Conservation (phyloP, 2,329 filamentous ascomycete species). For the Botrytis medusae region DNA sequence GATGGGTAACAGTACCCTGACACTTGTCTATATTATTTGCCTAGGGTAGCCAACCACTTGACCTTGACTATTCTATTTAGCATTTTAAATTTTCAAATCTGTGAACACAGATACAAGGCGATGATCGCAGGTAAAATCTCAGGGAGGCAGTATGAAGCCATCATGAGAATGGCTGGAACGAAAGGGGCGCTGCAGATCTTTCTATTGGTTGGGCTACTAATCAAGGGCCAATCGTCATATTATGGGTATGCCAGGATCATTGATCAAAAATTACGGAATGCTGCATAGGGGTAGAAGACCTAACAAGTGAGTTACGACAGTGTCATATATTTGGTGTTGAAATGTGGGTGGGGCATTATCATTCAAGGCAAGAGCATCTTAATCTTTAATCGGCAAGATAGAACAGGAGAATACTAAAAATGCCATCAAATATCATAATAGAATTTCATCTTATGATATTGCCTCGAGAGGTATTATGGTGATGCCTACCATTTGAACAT, state of each 20-base stretch:
- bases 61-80: not conserved
- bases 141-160: not conserved
- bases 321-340: not conserved
- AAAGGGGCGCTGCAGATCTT: not conserved
- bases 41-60: not conserved
- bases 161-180: not conserved
- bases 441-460: not conserved
- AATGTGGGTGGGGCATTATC: not conserved
- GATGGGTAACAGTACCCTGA: not conserved
- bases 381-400: not conserved
- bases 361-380: not conserved
- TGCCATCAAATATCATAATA: too few species aligned
- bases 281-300: not conserved
- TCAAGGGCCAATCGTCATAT: not conserved
- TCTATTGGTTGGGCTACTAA: not conserved
- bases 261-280: not conserved
- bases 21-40: not conserved
- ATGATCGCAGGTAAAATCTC: not conserved
- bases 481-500: not conserved
- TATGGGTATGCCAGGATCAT: not conserved
- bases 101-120: too few species aligned
- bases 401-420: too few species aligned
- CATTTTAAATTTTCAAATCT: not conserved
- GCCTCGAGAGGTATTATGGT: not conserved
- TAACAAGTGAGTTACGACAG: not conserved